Percentiles rank a stretch among this genome's conserved stretches.
These are phyloP conservation scores for Alternaria sp. DNA, from an alignment of 2,329 filamentous ascomycete species.

Conservation along the genomic window DNA sequence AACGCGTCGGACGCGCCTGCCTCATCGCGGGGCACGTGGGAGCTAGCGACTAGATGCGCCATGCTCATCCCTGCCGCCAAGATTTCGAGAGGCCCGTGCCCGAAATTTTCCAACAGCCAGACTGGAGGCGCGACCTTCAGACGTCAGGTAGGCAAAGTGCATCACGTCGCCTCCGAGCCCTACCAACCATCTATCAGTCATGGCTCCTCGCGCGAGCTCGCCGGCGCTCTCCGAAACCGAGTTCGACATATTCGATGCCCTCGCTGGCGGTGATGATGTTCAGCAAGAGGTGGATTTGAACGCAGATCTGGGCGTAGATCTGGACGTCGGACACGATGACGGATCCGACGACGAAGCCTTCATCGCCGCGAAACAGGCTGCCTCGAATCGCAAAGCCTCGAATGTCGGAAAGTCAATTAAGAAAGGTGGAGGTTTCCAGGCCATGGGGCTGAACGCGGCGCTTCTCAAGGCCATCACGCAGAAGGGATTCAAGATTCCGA, in stretches of 20 bases:
- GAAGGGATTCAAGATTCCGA: conserved; percentile 95
- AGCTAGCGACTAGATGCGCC: not conserved
- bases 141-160: conserved; percentile 15
- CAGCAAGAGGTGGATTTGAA: conserved; percentile 48
- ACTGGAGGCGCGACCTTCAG: not conserved
- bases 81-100: conserved; percentile 32
- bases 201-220: conserved; percentile 77
- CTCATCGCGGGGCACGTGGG: conserved; percentile 28
- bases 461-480: conserved; percentile 88
- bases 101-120: conserved; percentile 24
- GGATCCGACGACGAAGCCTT: conserved; percentile 77
- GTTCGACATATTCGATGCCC: conserved; percentile 82
- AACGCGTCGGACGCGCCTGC: conserved; percentile 41
- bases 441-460: conserved; percentile 84
- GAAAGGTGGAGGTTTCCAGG: conserved; percentile 95
- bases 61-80: conserved; percentile 29
- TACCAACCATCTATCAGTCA: conserved; percentile 46
- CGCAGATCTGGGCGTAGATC: conserved; percentile 46
- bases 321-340: conserved; percentile 61
- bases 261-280: conserved; percentile 68
- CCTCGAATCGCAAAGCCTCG: conserved; percentile 82
- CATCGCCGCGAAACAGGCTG: conserved; percentile 85
- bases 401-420: conserved; percentile 85
- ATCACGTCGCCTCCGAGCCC: conserved; percentile 10
- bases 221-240: conserved; percentile 88